Base-by-base conservation (phyloP, 768 basidiomycete species). In the Tylopilus intermedius region DNA sequence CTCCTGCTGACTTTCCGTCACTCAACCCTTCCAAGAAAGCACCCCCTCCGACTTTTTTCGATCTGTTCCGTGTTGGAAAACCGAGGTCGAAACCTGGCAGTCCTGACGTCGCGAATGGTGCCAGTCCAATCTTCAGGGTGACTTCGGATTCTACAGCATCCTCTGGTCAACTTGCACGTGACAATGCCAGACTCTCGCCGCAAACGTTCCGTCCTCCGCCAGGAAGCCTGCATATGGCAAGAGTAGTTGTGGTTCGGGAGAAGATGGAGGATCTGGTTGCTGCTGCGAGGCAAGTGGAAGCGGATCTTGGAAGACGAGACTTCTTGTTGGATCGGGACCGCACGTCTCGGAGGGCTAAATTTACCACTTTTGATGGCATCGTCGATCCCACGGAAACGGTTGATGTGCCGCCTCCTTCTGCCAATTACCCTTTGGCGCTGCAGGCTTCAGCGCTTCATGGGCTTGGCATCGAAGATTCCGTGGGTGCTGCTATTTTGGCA, bases 371-470 rank as follows among this genome's bases (percentile, higher is more conserved):
- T 56, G 77, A 81, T 62, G 74, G 82, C 60, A 76, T 87, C 49
- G 83, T 91, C 59, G 90, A 92, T 69, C 90, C 90, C 10, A 92
- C 90, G 24, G 90, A 91, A 61, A 79, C 79, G 24, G 89, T 92
- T 33, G 90, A 92, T 62, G 64, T 91, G 32, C 90, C 90, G 0
- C 82, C 77, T 5, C 84, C 82, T 7, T 81, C 84, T 33, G 73
- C 83, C 35, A 75, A 74, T 33, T 88, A 87, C 62, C 84, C 83
- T 1, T 85, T 90, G 59, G 80, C 84, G 7, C 79, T 86, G 37
- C 88, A 90, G 63, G 79, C 88, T 24, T 88, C 88, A 50, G 84
- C 83, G 14, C 60, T 84, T 46, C 81, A 83, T 60, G 88, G 84
- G 14, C 70, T 90, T 60, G 84, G 86, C 41, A 86, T 88, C 39